Evolutionary conservation across 2,329 filamentous ascomycete species (phyloP), one percentile per base, ranked within the genome.

Genomic region (Didymellaceae sp.): DNA sequence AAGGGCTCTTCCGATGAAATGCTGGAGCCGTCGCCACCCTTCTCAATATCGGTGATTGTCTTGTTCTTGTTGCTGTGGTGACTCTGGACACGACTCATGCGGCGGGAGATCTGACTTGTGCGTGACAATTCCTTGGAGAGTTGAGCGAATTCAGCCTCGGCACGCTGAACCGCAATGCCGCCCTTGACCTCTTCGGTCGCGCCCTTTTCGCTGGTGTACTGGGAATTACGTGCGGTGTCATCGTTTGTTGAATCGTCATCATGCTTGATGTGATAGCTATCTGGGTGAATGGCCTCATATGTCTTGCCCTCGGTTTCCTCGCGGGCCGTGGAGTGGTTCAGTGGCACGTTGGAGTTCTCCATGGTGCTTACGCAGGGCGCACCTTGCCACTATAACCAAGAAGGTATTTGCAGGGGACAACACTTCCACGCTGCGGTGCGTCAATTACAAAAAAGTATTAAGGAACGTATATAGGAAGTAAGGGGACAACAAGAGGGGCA

Each of bases 131-230:
- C 74, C 17, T 73, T 72, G 58, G 71, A 86, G 11, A 92, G 78
- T 57, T 88, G 80, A 0, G 82, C 82, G 58, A 91, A 92, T 20
- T 91, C 87, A 24, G 82, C 82, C 70, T 89, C 83, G 33, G 88
- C 88, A 43, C 82, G 81, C 51, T 83, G 77, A 42, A 92, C 80
- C 7, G 87, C 85, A 24, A 91, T 80, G 6, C 66, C 62, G 14
- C 48, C 48, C 43, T 52, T 52, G 31, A 52, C 42, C 18, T 52
- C 42, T 5, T 52, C 32, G 21, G 25, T 28, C 9, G 31, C 26
- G 28, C 57, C 54, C 32, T 59, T 62, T 16, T 65, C 58, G 8
- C 52, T 51, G 44, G 54, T 46, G 24, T 66, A 58, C 20, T 61
- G 52, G 13, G 57, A 59, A 28, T 64, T 67, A 52, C 53, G 58